Percentiles rank a stretch among this genome's conserved stretches.
These are phyloP conservation scores for Backusella parvicylindrica DNA, from an alignment of 192 early-diverging fungal genomes.

Conservation along the genomic window DNA sequence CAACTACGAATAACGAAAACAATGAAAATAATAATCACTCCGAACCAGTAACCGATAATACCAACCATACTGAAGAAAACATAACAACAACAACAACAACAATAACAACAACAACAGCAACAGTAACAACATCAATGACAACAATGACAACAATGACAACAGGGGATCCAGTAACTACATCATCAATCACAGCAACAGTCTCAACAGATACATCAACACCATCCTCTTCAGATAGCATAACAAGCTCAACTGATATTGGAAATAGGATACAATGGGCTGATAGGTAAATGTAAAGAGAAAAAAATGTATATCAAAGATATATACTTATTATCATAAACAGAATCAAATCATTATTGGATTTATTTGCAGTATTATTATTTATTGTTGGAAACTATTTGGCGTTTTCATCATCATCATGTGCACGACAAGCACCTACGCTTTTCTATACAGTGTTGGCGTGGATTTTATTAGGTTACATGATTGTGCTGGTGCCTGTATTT, in stretches of 20 bases:
- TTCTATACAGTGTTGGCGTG: conserved; percentile 62
- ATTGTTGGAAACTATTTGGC: conserved; percentile 69
- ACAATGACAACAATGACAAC: no score
- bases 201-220: neutral
- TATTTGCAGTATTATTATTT: conserved; percentile 62
- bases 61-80: neutral
- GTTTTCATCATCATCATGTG: conserved; percentile 49
- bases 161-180: no score
- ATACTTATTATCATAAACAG: neutral
- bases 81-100: neutral
- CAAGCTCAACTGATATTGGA: neutral
- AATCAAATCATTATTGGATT: conserved; percentile 54
- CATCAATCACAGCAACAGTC: neutral
- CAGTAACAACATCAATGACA: neutral
- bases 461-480: conserved; percentile 65
- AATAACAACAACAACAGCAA: neutral
- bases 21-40: neutral
- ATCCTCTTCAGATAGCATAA: neutral
- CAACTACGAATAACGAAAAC: neutral
- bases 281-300: neutral
- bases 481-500: conserved; percentile 58
- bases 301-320: neutral
- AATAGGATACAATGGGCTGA: neutral
- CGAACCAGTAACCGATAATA: neutral
- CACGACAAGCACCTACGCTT: conserved; percentile 46